These are phyloP conservation scores for Neoarthrinium moseri DNA, from an alignment of 2,329 filamentous ascomycete species.

Conservation along the genomic window DNA sequence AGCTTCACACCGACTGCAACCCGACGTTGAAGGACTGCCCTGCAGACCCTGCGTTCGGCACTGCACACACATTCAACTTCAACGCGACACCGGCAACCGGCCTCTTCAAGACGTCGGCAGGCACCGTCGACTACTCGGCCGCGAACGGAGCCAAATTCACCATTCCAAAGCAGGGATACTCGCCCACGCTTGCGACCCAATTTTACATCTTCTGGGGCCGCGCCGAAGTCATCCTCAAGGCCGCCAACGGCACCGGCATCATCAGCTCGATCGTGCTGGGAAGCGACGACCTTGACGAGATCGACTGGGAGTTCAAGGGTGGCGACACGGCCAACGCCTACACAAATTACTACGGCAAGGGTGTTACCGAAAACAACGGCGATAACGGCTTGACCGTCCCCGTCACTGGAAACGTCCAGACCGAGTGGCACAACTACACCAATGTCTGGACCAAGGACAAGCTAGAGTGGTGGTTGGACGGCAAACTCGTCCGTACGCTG, in stretches of 20 bases:
- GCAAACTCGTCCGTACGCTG: slow-evolving; percentile 62
- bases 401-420: slow-evolving; percentile 52
- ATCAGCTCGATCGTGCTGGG: slow-evolving; percentile 81
- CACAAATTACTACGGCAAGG: slow-evolving; percentile 81
- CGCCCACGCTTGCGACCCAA: slow-evolving; percentile 74
- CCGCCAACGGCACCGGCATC: slow-evolving; percentile 71
- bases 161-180: slow-evolving; percentile 68
- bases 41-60: slow-evolving; percentile 68
- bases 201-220: slow-evolving; percentile 88
- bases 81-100: slow-evolving; percentile 57
- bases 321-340: slow-evolving; percentile 61
- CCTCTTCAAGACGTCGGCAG: slow-evolving; percentile 69
- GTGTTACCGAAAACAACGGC: slow-evolving; percentile 58
- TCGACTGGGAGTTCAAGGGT: slow-evolving; percentile 84
- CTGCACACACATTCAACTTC: slow-evolving; percentile 62
- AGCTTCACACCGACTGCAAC: slow-evolving; percentile 77
- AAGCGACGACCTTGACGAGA: slow-evolving; percentile 81
- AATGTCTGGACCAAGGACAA: slow-evolving; percentile 67
- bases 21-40: slow-evolving; percentile 72
- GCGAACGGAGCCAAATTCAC: slow-evolving; percentile 69
- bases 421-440: slow-evolving; percentile 74
- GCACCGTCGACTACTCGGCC: slow-evolving; percentile 59
- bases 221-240: slow-evolving; percentile 76
- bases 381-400: slow-evolving; percentile 62
- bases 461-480: slow-evolving; percentile 71